These are phyloP conservation scores for Linum tenue DNA, from an alignment of 345 rosid species.

Conservation along the genomic window DNA sequence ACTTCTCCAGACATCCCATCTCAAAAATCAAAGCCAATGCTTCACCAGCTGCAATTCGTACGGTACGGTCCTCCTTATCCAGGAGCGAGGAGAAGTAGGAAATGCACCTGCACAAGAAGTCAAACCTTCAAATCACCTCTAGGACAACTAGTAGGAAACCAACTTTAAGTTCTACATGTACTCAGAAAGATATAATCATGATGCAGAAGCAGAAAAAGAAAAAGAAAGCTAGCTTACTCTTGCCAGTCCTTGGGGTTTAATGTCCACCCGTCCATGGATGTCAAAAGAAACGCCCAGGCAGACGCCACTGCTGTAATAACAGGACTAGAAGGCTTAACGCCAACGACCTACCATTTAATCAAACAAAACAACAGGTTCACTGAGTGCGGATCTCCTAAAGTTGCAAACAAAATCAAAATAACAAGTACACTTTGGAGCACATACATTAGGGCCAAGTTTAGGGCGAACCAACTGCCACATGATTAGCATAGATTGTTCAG, in stretches of 20 bases:
- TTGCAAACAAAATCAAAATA: background rate
- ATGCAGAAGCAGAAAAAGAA: background rate
- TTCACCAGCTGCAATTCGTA: conserved; percentile 94
- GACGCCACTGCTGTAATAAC: conserved; percentile 65
- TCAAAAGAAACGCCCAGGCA: conserved; percentile 88
- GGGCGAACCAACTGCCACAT: conserved; percentile 91
- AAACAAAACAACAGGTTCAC: background rate
- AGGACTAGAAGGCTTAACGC: conserved; percentile 44
- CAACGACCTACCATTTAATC: conserved; percentile 46
- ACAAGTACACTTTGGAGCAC: conserved; percentile 10
- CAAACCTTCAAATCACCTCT: conserved; percentile 7
- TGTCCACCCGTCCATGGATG: conserved; percentile 45
- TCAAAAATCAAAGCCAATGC: conserved; percentile 79
- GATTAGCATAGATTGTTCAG: conserved; percentile 70
- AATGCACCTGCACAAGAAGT: conserved; percentile 46
- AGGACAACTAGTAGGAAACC: background rate
- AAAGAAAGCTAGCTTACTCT: conserved; percentile 42
- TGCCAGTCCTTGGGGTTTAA: conserved; percentile 67
- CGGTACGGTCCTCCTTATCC: conserved; percentile 77
- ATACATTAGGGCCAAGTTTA: conserved; percentile 74
- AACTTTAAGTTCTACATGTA: background rate
- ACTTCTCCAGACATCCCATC: conserved; percentile 60
- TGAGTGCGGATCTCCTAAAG: background rate
- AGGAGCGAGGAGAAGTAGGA: conserved; percentile 60
- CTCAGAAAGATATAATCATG: background rate